Evolutionary conservation across 768 basidiomycete species (phyloP), one percentile per base, ranked within the genome.

Genomic region (Cystoderma amianthinum): DNA sequence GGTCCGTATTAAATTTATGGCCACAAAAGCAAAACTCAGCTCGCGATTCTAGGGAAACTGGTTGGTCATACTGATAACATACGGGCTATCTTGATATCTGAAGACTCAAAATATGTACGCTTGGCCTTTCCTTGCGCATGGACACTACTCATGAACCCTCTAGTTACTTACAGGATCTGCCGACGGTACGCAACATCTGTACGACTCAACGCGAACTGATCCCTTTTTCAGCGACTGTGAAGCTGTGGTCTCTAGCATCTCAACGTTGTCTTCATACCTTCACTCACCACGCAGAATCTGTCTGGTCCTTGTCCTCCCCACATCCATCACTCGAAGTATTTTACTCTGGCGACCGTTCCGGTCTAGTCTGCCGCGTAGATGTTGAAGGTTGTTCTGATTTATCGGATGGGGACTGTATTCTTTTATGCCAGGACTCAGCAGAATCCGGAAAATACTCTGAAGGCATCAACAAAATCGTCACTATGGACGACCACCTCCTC

Each of bases 11-110:
- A 10, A 32, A 19, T 16, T 7, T 21, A 24, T 19, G n/a, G n/a
- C 25, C 7, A 28, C n/a, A 7, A n/a, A 28, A 7, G 7, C 25
- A 28, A 28, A 15, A 15, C n/a, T 16, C 7, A 36, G 18, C 16
- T 36, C 28, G 2, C 17, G 39, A 11, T 12, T 40, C 2, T 64
- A 57, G 80, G 83, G 9, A 91, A 96, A 54, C 73, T 98, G 1
- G 90, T 97, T 5, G 95, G 95, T 0, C 95, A 99, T 58, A 95
- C 95, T 0, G 96, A 99, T 60, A 98, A 97, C 51, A 93, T 99
- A 45, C 76, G 95, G 6, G 80, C 90, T 3, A 85, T 97, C 33
- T 60, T 94, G 16, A 71, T 98, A 1, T 89, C 88, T 4, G 91
- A 93, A 20, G 94, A 97, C 59, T 82, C 89, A 17, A 77, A 78